Conservation (phyloP, 345 rosid genomes). For the Corchorus capsularis region DNA sequence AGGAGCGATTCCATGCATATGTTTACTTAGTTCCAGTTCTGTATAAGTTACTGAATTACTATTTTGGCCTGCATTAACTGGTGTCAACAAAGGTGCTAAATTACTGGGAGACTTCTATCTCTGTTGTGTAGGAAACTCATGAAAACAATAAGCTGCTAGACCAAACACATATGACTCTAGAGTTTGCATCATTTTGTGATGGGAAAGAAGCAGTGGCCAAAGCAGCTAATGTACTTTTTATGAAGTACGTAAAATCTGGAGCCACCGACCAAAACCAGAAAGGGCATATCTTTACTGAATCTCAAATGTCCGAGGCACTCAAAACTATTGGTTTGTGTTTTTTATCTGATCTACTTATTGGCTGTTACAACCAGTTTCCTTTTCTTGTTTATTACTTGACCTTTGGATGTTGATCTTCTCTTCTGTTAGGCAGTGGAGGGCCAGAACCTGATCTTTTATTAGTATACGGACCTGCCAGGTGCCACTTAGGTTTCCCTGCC, state of each 20-base stretch:
- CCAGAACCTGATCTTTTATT: conserved; percentile 82
- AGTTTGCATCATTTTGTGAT: conserved; percentile 70
- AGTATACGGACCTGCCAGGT: conserved; percentile 84
- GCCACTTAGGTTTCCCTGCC: conserved; percentile 92
- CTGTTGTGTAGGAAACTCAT: conserved; percentile 46
- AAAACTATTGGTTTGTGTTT: conserved; percentile 63
- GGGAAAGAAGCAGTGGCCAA: conserved; percentile 83
- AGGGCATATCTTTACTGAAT: conserved; percentile 64
- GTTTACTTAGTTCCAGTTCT: neutral
- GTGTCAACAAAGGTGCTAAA: conserved; percentile 18
- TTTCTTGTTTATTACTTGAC: conserved; percentile 12
- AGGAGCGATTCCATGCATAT: conserved; percentile 1
- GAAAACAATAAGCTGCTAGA: conserved; percentile 33
- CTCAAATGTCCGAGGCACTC: conserved; percentile 66
- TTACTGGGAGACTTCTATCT: neutral
- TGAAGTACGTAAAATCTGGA: conserved; percentile 43
- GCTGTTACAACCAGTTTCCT: conserved; percentile 1
- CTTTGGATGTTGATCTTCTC: conserved; percentile 16
- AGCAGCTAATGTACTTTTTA: conserved; percentile 80
- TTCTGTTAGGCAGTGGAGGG: conserved; percentile 57
- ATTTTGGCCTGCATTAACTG: neutral
- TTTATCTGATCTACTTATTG: conserved; percentile 15
- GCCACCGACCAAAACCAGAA: conserved; percentile 38
- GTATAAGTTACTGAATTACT: neutral
- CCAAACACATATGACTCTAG: conserved; percentile 46